phyloP scores from a whole-genome alignment of 345 rosid species.

The Mangifera indica region DNA sequence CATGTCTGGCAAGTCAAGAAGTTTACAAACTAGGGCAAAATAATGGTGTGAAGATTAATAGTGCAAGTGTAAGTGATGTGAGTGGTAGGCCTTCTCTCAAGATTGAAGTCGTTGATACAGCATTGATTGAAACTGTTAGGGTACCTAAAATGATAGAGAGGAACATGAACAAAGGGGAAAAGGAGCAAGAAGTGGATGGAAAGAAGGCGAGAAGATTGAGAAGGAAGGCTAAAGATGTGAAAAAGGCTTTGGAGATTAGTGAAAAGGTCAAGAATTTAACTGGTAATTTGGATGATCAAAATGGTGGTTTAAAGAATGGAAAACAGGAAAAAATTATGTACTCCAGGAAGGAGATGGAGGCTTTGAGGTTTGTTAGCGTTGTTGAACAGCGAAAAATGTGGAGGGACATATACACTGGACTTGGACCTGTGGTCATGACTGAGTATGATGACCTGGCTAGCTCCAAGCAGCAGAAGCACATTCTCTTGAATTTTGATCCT shows the following conservation, averaged over 20 bases:
- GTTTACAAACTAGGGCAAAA: conserved; percentile 17
- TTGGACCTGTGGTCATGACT: conserved; percentile 43
- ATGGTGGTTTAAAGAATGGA: conserved; percentile 19
- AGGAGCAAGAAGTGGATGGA: conserved; percentile 36
- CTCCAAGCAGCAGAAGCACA: conserved; percentile 44
- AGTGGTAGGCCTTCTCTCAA: conserved; percentile 45
- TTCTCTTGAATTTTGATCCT: conserved; percentile 27
- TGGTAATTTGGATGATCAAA: conserved; percentile 22
- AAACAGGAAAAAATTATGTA: conserved; percentile 34
- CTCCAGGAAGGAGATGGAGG: conserved; percentile 66
- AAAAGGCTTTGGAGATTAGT: conserved; percentile 20
- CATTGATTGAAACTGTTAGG: conserved; percentile 49
- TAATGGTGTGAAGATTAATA: conserved; percentile 24
- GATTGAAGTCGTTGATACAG: conserved; percentile 67
- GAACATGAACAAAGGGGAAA: conserved; percentile 35
- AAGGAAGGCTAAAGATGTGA: conserved; percentile 40
- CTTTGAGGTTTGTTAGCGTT: conserved; percentile 59
- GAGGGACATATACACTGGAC: conserved; percentile 51
- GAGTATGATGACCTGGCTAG: conserved; percentile 54
- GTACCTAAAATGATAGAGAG: conserved; percentile 31
- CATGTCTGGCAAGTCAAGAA: conserved; percentile 20
- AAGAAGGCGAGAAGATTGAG: conserved; percentile 43
- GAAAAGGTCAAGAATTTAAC: conserved; percentile 20
- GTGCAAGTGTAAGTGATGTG: conserved; percentile 25
- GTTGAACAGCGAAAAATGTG: conserved; percentile 61